These are phyloP conservation scores for Collybia sordida DNA, from an alignment of 768 basidiomycete species.

Conservation along the genomic window DNA sequence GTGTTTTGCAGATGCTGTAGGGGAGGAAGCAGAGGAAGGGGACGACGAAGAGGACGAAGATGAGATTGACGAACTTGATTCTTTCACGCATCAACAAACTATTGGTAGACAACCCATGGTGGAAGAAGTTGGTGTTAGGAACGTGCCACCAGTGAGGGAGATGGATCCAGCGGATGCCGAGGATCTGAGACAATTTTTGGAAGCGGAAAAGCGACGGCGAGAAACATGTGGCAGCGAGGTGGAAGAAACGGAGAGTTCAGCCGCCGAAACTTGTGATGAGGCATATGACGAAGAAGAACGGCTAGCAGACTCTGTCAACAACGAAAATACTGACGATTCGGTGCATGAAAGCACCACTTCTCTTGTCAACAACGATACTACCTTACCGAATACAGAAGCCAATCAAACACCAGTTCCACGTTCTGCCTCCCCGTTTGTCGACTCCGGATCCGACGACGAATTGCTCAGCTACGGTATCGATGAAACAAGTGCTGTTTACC, in stretches of 20 bases:
- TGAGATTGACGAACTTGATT: constrained; percentile 62
- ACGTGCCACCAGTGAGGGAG: constrained; percentile 42
- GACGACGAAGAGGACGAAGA: constrained; percentile 49
- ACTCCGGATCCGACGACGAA: constrained; percentile 26
- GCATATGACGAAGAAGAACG: constrained; percentile 14
- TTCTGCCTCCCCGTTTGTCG: constrained; percentile 8
- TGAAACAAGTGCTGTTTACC: constrained; percentile 39
- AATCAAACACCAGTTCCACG: background rate
- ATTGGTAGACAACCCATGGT: constrained; percentile 24
- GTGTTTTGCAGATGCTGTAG: constrained; percentile 38
- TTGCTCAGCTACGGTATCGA: constrained; percentile 39
- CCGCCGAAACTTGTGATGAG: constrained; percentile 10
- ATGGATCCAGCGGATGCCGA: constrained; percentile 53
- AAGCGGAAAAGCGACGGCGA: constrained; percentile 56
- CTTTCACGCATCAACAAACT: constrained; percentile 38
- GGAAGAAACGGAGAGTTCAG: constrained; percentile 33
- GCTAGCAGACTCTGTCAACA: constrained; percentile 1
- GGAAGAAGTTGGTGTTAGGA: constrained; percentile 19
- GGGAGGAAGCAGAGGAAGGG: constrained; percentile 28
- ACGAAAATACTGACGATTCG: background rate
- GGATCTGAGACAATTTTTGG: constrained; percentile 66
- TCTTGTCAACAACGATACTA: background rate
- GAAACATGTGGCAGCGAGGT: constrained; percentile 47
- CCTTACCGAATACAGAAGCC: background rate
- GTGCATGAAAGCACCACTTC: constrained; percentile 1